Base-by-base conservation (phyloP, 192 early-diverging fungal species). In the Spizellomyces punctatus region DNA sequence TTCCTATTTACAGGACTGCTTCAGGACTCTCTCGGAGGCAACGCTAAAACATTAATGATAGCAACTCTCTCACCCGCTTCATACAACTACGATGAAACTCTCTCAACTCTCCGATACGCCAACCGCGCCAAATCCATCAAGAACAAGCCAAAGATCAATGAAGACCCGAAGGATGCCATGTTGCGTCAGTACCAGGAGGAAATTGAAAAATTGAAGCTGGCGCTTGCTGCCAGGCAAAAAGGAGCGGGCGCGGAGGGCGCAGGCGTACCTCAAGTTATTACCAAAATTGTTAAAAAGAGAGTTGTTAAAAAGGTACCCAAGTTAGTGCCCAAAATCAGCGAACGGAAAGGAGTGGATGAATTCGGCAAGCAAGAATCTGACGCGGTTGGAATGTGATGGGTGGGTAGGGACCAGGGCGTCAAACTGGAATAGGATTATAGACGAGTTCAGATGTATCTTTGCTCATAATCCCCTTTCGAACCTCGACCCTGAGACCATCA, bases 81-180 rank as follows among this genome's bases (percentile, higher is more conserved):
- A 44, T 87, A 86, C 72, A 89, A 89, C 71, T 89, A 66, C 70
- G 88, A 89, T 46, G 88, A 89, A 64, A 88, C 88, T 0, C 64
- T 89, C 41, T 78, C 75, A 10, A 89, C 86, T 0, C 75, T 89
- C 22, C 77, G 88, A 43, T 89, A 89, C 64, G 86, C 86, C 4
- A 89, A 89, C 72, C 62, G 88, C 9, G 86, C 88, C 17, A 89
- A 89, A 76, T 79, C 76, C 72, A 89, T 89, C 79, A 89, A 89
- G 73, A 89, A 88, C 64, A 85, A 86, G 67, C 86, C 88, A 46
- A 83, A 79, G 50, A 74, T 89, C 71, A 89, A 89, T 67, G 88
- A 89, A 66, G 86, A 89, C 66, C 88, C 88, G 10, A 89, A 89
- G 58, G 80, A 85, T 65, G 88, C 88, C 12, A 83, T 89, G 83